Evolutionary conservation across 805 yeast genomes (phyloP).

Genomic region (Myxozyma monticola): DNA sequence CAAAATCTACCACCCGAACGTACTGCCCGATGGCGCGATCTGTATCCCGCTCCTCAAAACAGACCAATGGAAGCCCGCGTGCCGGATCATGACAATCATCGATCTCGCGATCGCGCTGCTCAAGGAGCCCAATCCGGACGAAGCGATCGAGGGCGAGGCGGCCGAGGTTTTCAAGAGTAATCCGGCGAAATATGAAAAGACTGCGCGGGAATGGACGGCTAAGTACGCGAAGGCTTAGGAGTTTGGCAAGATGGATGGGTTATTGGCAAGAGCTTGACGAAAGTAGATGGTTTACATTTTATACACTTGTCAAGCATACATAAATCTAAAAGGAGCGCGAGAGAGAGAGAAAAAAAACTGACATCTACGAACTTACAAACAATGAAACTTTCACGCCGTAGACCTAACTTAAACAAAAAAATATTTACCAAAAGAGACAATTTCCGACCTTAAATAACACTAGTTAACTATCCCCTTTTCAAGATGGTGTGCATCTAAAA

Average conservation of each 20-base stretch:
- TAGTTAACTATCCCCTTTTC: no score
- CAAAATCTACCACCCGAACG: constrained; percentile 85
- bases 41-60: constrained; percentile 79
- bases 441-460: no score
- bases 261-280: background rate
- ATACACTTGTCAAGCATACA: no score
- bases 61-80: constrained; percentile 91
- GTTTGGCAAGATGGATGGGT: background rate
- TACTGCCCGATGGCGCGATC: constrained; percentile 80
- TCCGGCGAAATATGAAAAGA: constrained; percentile 77
- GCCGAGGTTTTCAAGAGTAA: constrained; percentile 85
- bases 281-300: background rate
- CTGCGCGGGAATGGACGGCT: constrained; percentile 86
- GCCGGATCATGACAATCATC: constrained; percentile 78
- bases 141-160: constrained; percentile 87
- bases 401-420: no score
- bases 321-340: no score
- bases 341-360: background rate
- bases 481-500: no score
- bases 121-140: constrained; percentile 88
- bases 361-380: no score
- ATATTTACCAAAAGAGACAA: no score
- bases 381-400: no score
- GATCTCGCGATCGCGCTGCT: constrained; percentile 78
- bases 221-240: constrained; percentile 16